Conservation (phyloP, 345 rosid genomes). For the Citrus medica region DNA sequence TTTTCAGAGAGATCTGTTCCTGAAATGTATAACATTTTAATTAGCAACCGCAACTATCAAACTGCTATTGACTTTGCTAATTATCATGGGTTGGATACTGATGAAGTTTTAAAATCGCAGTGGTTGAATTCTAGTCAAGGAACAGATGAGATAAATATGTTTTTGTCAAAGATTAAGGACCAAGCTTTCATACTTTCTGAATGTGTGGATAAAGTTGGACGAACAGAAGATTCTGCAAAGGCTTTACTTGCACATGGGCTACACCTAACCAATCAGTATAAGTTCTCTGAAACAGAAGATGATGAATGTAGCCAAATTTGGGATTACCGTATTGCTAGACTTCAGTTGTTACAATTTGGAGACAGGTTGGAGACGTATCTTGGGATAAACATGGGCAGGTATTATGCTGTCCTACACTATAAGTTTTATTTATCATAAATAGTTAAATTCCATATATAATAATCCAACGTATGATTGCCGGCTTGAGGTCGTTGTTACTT, state of each 20-base stretch:
- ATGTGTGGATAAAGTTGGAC: conserved; percentile 72
- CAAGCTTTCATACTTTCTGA: conserved; percentile 66
- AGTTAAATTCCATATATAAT: background rate
- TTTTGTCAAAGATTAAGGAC: conserved; percentile 69
- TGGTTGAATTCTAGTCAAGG: conserved; percentile 77
- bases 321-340: conserved; percentile 76
- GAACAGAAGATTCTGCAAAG: conserved; percentile 77
- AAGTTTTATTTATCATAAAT: background rate
- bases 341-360: conserved; percentile 71
- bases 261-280: conserved; percentile 46
- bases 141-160: conserved; percentile 49
- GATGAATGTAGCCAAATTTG: conserved; percentile 51
- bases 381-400: conserved; percentile 99
- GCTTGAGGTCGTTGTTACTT: too few species aligned
- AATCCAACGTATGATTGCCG: background rate
- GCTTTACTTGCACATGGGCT: conserved; percentile 75
- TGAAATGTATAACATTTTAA: conserved; percentile 77
- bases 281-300: conserved; percentile 51
- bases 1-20: conserved; percentile 71
- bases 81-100: conserved; percentile 72
- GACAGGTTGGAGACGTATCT: conserved; percentile 89
- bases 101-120: conserved; percentile 73
- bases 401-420: conserved; percentile 21
- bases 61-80: conserved; percentile 79
- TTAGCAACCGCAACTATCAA: conserved; percentile 52